Percentiles rank a stretch among this genome's conserved stretches.
phyloP scores from a whole-genome alignment of 345 rosid species.

The Salix exigua region DNA sequence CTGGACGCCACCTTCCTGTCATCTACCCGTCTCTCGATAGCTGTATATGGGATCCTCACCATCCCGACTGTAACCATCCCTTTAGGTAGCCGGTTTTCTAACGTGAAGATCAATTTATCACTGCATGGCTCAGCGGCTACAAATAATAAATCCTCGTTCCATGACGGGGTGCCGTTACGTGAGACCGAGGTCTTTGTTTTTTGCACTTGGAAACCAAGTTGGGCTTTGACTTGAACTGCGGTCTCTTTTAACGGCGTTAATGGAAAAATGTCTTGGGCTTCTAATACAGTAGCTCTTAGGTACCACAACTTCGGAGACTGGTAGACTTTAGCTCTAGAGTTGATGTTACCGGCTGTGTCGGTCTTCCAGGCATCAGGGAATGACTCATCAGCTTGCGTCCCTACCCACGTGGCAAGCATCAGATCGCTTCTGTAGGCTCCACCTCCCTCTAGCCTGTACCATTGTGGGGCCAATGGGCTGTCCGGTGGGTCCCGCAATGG shows the following conservation, averaged over 20 bases:
- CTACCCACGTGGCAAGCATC: constrained; percentile 96
- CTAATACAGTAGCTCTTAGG: constrained; percentile 63
- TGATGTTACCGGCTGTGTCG: constrained; percentile 61
- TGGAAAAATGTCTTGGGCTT: constrained; percentile 64
- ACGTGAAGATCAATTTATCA: constrained; percentile 44
- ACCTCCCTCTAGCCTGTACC: constrained; percentile 85
- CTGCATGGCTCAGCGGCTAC: constrained; percentile 77
- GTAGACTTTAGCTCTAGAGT: constrained; percentile 70
- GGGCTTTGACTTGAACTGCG: constrained; percentile 62
- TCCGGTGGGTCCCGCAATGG: constrained; percentile 92
- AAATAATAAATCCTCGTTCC: constrained; percentile 83
- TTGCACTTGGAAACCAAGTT: constrained; percentile 66
- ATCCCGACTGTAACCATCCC: constrained; percentile 49
- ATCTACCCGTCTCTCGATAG: constrained; percentile 80
- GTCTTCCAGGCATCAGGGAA: constrained; percentile 92
- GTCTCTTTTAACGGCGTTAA: constrained; percentile 46
- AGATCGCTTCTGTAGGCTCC: constrained; percentile 58
- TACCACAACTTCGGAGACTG: constrained; percentile 88
- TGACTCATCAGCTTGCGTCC: constrained; percentile 92
- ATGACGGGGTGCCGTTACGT: constrained; percentile 61
- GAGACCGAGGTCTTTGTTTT: constrained; percentile 57
- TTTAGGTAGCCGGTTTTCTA: constrained; percentile 61
- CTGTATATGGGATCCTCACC: constrained; percentile 39
- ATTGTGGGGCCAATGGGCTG: constrained; percentile 89
- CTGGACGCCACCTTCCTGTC: constrained; percentile 63